Conservation (phyloP, 2,329 filamentous ascomycete species). For the Cercospora sesami region DNA sequence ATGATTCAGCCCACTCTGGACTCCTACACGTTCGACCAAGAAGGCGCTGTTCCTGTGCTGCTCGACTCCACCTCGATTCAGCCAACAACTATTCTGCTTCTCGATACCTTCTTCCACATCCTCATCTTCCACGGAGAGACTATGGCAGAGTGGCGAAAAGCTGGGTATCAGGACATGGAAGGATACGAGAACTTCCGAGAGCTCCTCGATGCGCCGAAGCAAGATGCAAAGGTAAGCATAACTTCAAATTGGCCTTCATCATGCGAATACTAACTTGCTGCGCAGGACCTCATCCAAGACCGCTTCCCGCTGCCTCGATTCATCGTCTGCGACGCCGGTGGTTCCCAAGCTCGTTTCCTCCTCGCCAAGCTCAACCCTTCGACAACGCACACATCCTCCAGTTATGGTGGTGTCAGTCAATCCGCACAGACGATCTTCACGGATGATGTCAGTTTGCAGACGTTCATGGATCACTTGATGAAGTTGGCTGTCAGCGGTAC, state of each 20-base stretch:
- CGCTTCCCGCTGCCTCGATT: slow-evolving; percentile 97
- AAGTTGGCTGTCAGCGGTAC: slow-evolving; percentile 61
- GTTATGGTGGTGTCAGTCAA: slow-evolving; percentile 85
- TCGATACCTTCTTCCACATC: slow-evolving; percentile 99
- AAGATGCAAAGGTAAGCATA: slow-evolving; percentile 80
- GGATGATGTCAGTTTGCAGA: slow-evolving; percentile 95
- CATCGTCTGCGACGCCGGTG: slow-evolving; percentile 97
- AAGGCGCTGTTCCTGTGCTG: slow-evolving; percentile 88
- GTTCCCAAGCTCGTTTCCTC: slow-evolving; percentile 94
- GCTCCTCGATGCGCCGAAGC: slow-evolving; percentile 88
- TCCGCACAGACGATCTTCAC: slow-evolving; percentile 98
- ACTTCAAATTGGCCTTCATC: not conserved
- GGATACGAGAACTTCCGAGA: slow-evolving; percentile 94
- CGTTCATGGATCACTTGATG: slow-evolving; percentile 99
- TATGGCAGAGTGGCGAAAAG: slow-evolving; percentile 96
- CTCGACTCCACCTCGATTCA: slow-evolving; percentile 96
- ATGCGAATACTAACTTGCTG: slow-evolving; percentile 8
- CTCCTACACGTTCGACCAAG: slow-evolving; percentile 95
- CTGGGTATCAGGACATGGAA: slow-evolving; percentile 95
- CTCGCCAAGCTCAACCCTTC: slow-evolving; percentile 96
- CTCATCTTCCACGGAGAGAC: slow-evolving; percentile 99
- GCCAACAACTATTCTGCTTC: slow-evolving; percentile 84
- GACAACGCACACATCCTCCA: slow-evolving; percentile 90
- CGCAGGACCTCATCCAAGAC: slow-evolving; percentile 91
- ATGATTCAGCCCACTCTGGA: slow-evolving; percentile 99